Evolutionary conservation across 176 grass and related monocot genomes (phyloP).

Genomic region (Guadua angustifolia): DNA sequence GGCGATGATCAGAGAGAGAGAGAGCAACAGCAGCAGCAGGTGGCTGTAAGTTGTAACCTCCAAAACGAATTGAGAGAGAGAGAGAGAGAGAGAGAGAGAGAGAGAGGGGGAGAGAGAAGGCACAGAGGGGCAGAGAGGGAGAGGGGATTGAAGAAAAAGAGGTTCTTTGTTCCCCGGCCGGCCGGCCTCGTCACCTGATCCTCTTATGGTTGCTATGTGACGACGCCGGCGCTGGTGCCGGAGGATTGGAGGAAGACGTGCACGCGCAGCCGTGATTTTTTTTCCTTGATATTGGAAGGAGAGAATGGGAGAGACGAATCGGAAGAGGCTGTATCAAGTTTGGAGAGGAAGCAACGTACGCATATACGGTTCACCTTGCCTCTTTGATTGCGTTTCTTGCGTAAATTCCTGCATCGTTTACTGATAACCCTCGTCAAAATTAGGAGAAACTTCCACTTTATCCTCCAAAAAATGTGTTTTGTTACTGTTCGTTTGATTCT

Average conservation of each 20-base stretch:
- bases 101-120: not conserved
- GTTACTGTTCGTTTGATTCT: not conserved
- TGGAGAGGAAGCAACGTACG: constrained; percentile 93
- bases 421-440: not conserved
- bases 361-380: not conserved
- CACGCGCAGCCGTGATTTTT: not conserved
- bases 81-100: not conserved
- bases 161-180: not conserved
- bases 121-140: not conserved
- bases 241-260: not conserved
- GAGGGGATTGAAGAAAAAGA: not conserved
- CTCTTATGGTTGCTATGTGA: not conserved
- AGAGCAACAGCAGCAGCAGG: not conserved
- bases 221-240: not conserved
- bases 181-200: not conserved
- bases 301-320: constrained; percentile 48
- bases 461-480: not conserved
- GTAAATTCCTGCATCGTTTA: not conserved
- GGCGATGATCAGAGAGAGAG: not conserved
- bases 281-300: not conserved
- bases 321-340: constrained; percentile 76
- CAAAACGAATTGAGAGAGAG: not conserved
- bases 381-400: not conserved
- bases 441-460: no score
- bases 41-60: constrained; percentile 8